Percentiles rank a stretch among this genome's conserved stretches.
Conservation (phyloP, 1,284 basidiomycete genomes). For the Porogramme epimiltina region DNA sequence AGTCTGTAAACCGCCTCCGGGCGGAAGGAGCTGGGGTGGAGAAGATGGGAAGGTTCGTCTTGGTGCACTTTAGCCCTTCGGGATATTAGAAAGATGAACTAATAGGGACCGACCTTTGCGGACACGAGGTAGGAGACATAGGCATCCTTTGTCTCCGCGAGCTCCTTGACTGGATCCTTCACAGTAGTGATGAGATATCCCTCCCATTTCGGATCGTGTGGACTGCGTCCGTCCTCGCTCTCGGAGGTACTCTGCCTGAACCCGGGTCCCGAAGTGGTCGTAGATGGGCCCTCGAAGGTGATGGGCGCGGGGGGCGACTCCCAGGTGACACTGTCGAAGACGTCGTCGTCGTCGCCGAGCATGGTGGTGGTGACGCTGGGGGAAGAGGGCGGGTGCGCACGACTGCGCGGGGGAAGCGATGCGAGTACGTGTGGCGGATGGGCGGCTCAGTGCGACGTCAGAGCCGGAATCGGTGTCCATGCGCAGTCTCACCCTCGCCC, state of each 20-base stretch:
- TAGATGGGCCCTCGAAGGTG: constrained; percentile 44
- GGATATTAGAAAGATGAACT: not conserved
- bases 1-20: constrained; percentile 94
- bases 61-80: constrained; percentile 33
- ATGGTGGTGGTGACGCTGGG: constrained; percentile 36
- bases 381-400: constrained; percentile 4
- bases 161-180: constrained; percentile 92
- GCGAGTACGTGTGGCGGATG: not conserved
- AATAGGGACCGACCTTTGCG: constrained; percentile 67
- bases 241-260: constrained; percentile 77
- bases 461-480: not conserved
- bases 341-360: constrained; percentile 82
- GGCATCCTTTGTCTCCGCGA: constrained; percentile 94
- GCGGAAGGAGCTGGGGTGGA: constrained; percentile 71
- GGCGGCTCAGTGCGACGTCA: constrained; percentile 10
- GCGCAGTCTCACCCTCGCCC: not conserved
- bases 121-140: constrained; percentile 94
- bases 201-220: constrained; percentile 85
- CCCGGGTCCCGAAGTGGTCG: constrained; percentile 59
- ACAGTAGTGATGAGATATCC: constrained; percentile 87
- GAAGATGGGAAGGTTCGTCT: constrained; percentile 83
- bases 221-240: constrained; percentile 56
- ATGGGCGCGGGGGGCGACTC: constrained; percentile 65
- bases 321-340: constrained; percentile 87
- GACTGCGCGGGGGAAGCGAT: constrained; percentile 7